Conservation (phyloP, 129 eudicot species). For the Pittosporum tobira region DNA sequence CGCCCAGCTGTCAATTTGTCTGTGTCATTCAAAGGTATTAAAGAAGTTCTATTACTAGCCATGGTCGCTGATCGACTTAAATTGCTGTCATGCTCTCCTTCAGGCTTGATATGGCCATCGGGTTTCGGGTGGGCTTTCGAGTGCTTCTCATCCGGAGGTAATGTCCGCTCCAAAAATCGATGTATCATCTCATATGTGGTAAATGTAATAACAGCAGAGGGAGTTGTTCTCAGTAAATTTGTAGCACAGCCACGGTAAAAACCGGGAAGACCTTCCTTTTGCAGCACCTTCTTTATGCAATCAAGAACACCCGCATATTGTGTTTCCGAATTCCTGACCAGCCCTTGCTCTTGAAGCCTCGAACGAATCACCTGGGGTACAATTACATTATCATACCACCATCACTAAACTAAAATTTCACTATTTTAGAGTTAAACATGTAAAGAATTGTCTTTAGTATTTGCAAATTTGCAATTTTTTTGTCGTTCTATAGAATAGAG, state of each 20-base stretch:
- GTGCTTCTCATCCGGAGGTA: constrained; percentile 40
- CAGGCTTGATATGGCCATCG: too few relatives aligned
- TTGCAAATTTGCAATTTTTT: too few relatives aligned
- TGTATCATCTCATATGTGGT: constrained; percentile 91
- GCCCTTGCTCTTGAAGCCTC: constrained; percentile 95
- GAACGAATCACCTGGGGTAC: constrained; percentile 73
- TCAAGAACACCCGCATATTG: constrained; percentile 78
- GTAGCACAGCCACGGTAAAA: constrained; percentile 98
- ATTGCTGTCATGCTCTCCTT: too few relatives aligned
- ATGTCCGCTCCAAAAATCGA: constrained; percentile 39
- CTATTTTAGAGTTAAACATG: too few relatives aligned
- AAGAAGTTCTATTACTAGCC: too few relatives aligned
- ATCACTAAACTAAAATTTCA: too few relatives aligned
- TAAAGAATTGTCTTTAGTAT: too few relatives aligned
- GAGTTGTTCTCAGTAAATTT: constrained; percentile 82
- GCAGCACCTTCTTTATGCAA: constrained; percentile 70
- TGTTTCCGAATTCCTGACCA: constrained; percentile 31
- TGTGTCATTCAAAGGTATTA: too few relatives aligned
- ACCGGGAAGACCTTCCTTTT: constrained; percentile 61
- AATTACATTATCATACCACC: too few relatives aligned
- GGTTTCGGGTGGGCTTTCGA: not conserved
- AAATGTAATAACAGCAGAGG: constrained; percentile 88
- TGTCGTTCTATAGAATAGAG: too few relatives aligned
- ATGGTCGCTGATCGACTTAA: too few relatives aligned
- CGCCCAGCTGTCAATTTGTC: too few relatives aligned